Evolutionary conservation across 768 basidiomycete genomes (phyloP).

Genomic region (Leucocoprinus sp.): DNA sequence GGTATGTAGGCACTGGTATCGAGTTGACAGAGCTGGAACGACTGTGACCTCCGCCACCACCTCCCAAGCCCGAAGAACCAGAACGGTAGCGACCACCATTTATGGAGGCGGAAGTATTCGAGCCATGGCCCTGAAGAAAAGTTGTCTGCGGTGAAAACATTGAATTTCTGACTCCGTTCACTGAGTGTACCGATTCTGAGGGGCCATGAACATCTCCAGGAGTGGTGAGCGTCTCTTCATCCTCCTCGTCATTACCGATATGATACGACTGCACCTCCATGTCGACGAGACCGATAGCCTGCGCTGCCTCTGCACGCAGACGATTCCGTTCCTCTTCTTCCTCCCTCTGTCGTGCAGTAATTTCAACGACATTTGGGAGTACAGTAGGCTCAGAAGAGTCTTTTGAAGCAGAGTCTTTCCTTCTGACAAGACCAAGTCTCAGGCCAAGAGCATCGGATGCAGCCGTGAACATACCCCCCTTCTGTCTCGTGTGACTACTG

Average conservation of each 20-base stretch:
- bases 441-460: conserved; percentile 45
- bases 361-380: conserved; percentile 69
- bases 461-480: conserved; percentile 41
- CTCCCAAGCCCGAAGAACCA: conserved; percentile 26
- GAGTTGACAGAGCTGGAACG: conserved; percentile 30
- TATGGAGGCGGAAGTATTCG: conserved; percentile 23
- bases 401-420: conserved; percentile 31
- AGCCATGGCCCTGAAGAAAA: conserved; percentile 17
- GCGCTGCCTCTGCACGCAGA: conserved; percentile 68
- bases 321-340: conserved; percentile 71
- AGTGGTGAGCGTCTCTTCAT: conserved; percentile 19
- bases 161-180: conserved; percentile 16
- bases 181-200: conserved; percentile 10
- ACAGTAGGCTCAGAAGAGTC: conserved; percentile 34
- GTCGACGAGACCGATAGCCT: conserved; percentile 61
- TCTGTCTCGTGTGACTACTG: conserved; percentile 20
- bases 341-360: conserved; percentile 41
- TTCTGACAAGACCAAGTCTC: conserved; percentile 29
- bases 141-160: conserved; percentile 18
- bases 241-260: conserved; percentile 32
- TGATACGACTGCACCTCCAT: conserved; percentile 27
- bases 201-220: conserved; percentile 7
- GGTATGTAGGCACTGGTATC: conserved; percentile 48
- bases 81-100: conserved; percentile 27
- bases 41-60: conserved; percentile 19